These are phyloP conservation scores for Ceratobasidium papillatum DNA, from an alignment of 1,284 basidiomycete species.

Conservation along the genomic window DNA sequence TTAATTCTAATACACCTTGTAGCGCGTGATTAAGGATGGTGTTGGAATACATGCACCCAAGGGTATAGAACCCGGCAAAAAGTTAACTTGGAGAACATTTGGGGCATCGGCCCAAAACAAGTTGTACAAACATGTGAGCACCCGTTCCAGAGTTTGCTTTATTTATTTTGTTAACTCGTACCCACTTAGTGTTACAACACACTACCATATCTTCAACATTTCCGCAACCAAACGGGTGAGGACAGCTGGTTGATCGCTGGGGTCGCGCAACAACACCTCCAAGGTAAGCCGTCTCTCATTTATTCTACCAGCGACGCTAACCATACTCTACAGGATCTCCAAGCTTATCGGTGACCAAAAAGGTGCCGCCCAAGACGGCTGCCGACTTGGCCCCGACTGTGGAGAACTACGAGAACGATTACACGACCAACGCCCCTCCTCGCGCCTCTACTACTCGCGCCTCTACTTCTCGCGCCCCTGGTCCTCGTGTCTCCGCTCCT, in stretches of 20 bases:
- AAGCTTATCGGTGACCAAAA: background rate
- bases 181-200: background rate
- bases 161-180: background rate
- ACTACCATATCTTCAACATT: background rate
- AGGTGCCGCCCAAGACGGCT: too few species aligned
- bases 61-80: background rate
- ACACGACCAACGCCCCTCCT: background rate
- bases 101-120: too few species aligned
- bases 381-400: too few species aligned
- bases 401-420: background rate
- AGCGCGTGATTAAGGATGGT: background rate
- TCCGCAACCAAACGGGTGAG: background rate
- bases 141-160: background rate
- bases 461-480: background rate
- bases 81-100: background rate
- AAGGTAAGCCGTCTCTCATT: too few species aligned
- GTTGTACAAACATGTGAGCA: background rate
- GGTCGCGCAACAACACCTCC: conserved; percentile 2
- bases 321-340: background rate
- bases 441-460: background rate
- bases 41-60: background rate
- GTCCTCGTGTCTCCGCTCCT: too few species aligned
- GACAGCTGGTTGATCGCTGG: background rate
- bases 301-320: background rate
- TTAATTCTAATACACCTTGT: background rate